Evolutionary conservation across 306 rosid genomes (phyloP), one percentile per base, ranked within the genome.

Genomic region (Inga leiocalycina): DNA sequence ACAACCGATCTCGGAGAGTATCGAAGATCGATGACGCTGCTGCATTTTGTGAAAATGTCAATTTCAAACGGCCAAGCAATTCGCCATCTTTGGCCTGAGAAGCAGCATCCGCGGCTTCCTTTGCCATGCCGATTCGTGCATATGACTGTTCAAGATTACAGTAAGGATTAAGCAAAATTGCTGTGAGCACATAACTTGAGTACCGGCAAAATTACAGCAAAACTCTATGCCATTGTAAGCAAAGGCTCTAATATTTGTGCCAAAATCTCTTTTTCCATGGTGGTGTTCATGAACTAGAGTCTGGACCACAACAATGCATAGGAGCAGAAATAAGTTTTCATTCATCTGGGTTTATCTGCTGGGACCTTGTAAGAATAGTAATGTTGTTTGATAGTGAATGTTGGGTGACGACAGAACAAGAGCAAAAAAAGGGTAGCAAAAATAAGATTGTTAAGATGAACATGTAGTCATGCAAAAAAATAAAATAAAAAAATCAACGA

Each of bases 71-170:
- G 82, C 97, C 99, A 71, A 96, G 97, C 80, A 96, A 87, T 85
- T 96, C 98, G 32, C 99, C 97, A 57, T 96, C 98, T 81, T 96
- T 96, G 10, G 97, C 92, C 87, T 94, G 99, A 44, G 96, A 91
- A 74, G 99, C 99, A 79, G 99, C 98, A 84, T 96, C 97, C 0
- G 97, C 98, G 22, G 99, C 99, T 94, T 94, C 99, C 89, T 94
- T 96, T 44, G 95, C 97, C 99, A 92, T 89, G 88, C 97, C 97
- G 75, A 96, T 92, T 78, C 98, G 94, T 66, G 96, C 99, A 86
- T 92, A 96, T 51, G 99, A 85, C 99, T 96, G 91, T 74, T 84
- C 79, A 88, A 30, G 22, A 75, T 65, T 20, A 71, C 66, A 82
- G 48, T 22, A 45, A 2, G 46, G 49, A 34, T 82, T 77, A 82